A percentile compares a stretch with the other conserved stretches of the same genome.
These are phyloP conservation scores for Cladochytrium tenue DNA, from an alignment of 371 early-diverging fungal species.

Conservation along the genomic window DNA sequence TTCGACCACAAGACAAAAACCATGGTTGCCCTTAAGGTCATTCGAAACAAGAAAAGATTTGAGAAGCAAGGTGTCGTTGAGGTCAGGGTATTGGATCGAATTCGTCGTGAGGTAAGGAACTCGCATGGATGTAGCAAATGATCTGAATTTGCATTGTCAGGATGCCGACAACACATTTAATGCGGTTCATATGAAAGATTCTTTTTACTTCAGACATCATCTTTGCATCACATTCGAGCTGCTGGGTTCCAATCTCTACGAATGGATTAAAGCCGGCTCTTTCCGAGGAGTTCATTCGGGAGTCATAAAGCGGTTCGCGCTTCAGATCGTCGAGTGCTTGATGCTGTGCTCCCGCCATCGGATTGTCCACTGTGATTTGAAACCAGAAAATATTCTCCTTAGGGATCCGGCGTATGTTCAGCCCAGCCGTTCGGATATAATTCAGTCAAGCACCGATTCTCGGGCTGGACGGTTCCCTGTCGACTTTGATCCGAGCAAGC, in stretches of 20 bases:
- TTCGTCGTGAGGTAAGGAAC: slow-evolving; percentile 64
- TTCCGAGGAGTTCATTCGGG: slow-evolving; percentile 89
- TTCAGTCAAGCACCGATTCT: slow-evolving; percentile 13
- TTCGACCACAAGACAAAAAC: slow-evolving; percentile 87
- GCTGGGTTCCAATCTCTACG: slow-evolving; percentile 94
- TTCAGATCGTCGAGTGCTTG: slow-evolving; percentile 86
- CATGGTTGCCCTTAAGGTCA: slow-evolving; percentile 92
- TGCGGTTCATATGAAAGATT: slow-evolving; percentile 84
- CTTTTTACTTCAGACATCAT: slow-evolving; percentile 92
- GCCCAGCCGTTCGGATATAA: slow-evolving; percentile 28
- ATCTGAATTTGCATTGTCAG: slow-evolving; percentile 37
- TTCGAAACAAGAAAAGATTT: slow-evolving; percentile 93
- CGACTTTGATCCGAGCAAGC: slow-evolving; percentile 35
- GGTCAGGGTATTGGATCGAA: slow-evolving; percentile 81
- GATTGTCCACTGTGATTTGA: slow-evolving; percentile 97
- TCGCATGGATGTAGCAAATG: not conserved
- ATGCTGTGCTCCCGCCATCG: slow-evolving; percentile 68
- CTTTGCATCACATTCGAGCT: slow-evolving; percentile 95
- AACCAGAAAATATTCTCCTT: slow-evolving; percentile 75
- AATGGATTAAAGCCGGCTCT: slow-evolving; percentile 90
- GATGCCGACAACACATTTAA: slow-evolving; percentile 81
- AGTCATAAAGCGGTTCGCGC: slow-evolving; percentile 78
- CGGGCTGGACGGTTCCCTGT: slow-evolving; percentile 21
- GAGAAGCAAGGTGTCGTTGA: slow-evolving; percentile 94
- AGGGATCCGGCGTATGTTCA: slow-evolving; percentile 21